Evolutionary conservation across 208 protist genomes (phyloP).

Genomic region (Leishmania major): DNA sequence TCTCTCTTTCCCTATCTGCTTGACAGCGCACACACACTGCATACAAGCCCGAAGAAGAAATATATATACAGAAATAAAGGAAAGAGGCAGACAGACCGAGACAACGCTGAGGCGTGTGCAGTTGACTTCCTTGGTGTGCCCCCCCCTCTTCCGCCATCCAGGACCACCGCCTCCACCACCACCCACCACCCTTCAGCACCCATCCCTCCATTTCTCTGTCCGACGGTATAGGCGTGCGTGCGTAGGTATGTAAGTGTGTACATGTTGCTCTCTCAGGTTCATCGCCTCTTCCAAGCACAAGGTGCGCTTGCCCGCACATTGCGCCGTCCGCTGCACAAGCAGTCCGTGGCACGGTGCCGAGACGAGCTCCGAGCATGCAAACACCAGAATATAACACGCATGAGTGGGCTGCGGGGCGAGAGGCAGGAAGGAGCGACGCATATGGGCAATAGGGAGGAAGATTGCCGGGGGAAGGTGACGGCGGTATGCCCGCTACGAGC

Average conservation of each 20-base stretch:
- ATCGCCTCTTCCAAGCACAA: neutral
- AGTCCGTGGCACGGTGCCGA: neutral
- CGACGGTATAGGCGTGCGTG: neutral
- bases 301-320: neutral
- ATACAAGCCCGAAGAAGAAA: neutral
- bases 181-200: too few relatives aligned
- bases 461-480: constrained; percentile 1
- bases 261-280: neutral
- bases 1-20: constrained; percentile 13
- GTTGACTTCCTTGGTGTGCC: too few relatives aligned
- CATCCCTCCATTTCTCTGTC: neutral
- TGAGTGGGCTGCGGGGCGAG: neutral
- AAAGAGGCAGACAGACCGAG: too few relatives aligned
- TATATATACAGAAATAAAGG: neutral
- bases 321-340: neutral
- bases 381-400: neutral
- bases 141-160: too few relatives aligned
- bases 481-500: constrained; percentile 1
- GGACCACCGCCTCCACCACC: too few relatives aligned
- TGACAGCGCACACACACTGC: neutral
- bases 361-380: neutral
- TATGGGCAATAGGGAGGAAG: neutral
- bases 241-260: neutral
- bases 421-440: neutral
- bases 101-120: too few relatives aligned